Base-by-base conservation (phyloP, 352 stramenopile genomes). In the Globisporangium alternatum region DNA sequence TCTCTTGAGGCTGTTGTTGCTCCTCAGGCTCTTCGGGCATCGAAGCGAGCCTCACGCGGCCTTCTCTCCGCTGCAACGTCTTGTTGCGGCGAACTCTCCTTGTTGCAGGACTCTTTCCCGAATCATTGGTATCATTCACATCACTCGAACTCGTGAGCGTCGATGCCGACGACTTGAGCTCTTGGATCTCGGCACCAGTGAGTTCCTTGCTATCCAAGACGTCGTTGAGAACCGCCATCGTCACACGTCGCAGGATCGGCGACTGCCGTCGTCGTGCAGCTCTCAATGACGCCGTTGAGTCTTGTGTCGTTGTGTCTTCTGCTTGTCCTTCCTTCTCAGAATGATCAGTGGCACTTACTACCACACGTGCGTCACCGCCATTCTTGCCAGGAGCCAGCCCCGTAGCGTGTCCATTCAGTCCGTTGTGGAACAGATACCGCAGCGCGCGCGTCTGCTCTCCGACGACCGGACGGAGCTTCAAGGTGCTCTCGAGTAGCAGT, bases 401-500 rank as follows among this genome's bases (percentile, higher is more conserved):
- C 15, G 4, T 45, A 28, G 12, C 39, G 19, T 55, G 25, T 33
- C 35, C 59, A 17, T 19, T 53, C 19, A 52, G 35, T 5, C 82
- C 82, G 48, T 87, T 79, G 41, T 82, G 76, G 62, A 91, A 91
- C 28, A 91, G 75, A 66, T 89, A 89, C 57, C 82, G 71, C 54
- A 89, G 55, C 3, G 75, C 80, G 4, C 82, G 78, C n/a, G 68
- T 80, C 57, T 88, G 75, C 19, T 84, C 72, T 47, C 76, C 77
- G 28, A 69, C 73, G 10, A 91, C 80, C 1, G 82, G 82, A 1
- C 82, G 82, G 10, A 91, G 37, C 58, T 86, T 87, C 19, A 91
- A 68, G 22, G 82, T 91, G 64, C 82, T 91, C 63, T 91, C 78
- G 53, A 91, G 88, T 30, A 91, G 53, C 57, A 89, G 48, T 1